phyloP scores from a whole-genome alignment of 2,329 filamentous ascomycete genomes.

The Alternaria conjuncta region DNA sequence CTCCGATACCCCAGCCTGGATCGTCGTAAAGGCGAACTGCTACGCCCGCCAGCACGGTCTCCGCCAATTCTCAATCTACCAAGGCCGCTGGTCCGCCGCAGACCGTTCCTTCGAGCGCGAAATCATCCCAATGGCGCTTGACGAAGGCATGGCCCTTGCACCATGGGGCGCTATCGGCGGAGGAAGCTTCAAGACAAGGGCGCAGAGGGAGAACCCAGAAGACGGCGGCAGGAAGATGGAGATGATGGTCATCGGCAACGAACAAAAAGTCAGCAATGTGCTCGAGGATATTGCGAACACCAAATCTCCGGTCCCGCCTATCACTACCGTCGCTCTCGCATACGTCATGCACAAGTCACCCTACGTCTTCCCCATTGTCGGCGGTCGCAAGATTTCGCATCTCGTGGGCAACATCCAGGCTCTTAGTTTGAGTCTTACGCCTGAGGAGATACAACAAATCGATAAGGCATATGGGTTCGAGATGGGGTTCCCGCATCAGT shows the following conservation, averaged over 20 bases:
- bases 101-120: slow-evolving; percentile 55
- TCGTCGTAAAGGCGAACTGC: slow-evolving; percentile 37
- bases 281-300: not conserved
- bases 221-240: slow-evolving; percentile 49
- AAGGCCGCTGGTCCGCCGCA: slow-evolving; percentile 52
- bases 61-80: slow-evolving; percentile 49
- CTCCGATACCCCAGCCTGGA: slow-evolving; percentile 53
- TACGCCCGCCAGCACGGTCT: slow-evolving; percentile 52
- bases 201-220: slow-evolving; percentile 52
- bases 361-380: slow-evolving; percentile 77
- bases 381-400: slow-evolving; percentile 71
- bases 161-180: slow-evolving; percentile 63
- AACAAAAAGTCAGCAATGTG: slow-evolving; percentile 57
- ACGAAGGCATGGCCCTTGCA: slow-evolving; percentile 52
- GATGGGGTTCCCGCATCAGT: slow-evolving; percentile 65
- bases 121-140: slow-evolving; percentile 53
- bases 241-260: slow-evolving; percentile 52
- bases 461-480: slow-evolving; percentile 64
- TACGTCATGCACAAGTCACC: slow-evolving; percentile 50
- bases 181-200: slow-evolving; percentile 51
- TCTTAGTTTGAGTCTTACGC: not conserved
- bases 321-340: slow-evolving; percentile 56
- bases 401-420: slow-evolving; percentile 52
- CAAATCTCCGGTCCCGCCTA: slow-evolving; percentile 38
- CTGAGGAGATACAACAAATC: not conserved